A percentile compares a stretch with the other conserved stretches of the same genome.
Evolutionary conservation across 352 stramenopile genomes (phyloP).

Genomic region (Pythium aquatile): DNA sequence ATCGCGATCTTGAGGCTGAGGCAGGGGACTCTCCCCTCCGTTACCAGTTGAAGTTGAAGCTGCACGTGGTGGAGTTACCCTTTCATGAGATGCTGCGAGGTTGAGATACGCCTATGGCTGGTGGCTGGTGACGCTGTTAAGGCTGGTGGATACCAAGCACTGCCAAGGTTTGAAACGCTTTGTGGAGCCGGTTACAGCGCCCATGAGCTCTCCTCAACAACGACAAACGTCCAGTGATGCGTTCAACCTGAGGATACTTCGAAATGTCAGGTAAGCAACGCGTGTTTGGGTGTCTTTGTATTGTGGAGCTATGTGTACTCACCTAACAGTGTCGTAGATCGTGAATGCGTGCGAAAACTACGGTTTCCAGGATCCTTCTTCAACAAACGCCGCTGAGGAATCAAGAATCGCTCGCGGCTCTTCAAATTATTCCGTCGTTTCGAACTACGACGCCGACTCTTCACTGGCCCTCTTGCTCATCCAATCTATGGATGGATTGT

Average conservation of each 20-base stretch:
- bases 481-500: not conserved
- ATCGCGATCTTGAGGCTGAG: conserved; percentile 11
- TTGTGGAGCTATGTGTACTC: not conserved
- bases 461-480: conserved; percentile 7
- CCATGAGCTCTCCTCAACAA: not conserved
- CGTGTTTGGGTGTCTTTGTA: not conserved
- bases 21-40: too few relatives aligned
- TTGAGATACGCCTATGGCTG: not conserved
- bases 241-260: not conserved
- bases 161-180: not conserved
- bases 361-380: not conserved
- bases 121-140: not conserved
- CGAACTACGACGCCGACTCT: not conserved
- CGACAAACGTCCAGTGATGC: not conserved
- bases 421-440: conserved; percentile 6
- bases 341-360: not conserved
- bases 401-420: conserved; percentile 5
- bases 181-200: not conserved
- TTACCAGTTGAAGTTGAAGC: conserved; percentile 3
- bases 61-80: not conserved
- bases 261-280: not conserved
- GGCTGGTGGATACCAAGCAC: not conserved
- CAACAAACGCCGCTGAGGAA: not conserved
- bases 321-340: not conserved
- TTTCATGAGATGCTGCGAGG: not conserved